phyloP scores from a whole-genome alignment of 2,329 filamentous ascomycete genomes.

The Scedosporium minutisporum region DNA sequence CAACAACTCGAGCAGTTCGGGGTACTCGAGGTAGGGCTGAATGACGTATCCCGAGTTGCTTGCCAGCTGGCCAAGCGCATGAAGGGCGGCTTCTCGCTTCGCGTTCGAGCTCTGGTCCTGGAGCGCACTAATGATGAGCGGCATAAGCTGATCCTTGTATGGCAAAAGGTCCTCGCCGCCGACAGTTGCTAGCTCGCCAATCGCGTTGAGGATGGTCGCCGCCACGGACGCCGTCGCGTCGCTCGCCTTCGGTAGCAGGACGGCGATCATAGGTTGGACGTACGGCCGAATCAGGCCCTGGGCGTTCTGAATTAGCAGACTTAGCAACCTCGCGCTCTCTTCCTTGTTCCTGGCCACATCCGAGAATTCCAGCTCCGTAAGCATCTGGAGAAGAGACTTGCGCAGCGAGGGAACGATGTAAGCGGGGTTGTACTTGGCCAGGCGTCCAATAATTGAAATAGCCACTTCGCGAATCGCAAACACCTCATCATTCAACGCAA shows the following conservation, averaged over 20 bases:
- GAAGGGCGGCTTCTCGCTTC: constrained; percentile 85
- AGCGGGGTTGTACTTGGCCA: constrained; percentile 85
- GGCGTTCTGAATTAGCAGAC: constrained; percentile 84
- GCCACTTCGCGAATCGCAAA: constrained; percentile 90
- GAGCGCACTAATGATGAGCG: constrained; percentile 83
- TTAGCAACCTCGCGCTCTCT: constrained; percentile 88
- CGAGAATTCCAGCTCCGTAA: constrained; percentile 93
- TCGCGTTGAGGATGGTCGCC: constrained; percentile 87
- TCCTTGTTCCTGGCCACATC: constrained; percentile 92
- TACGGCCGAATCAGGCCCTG: constrained; percentile 92
- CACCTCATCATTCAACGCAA: constrained; percentile 89
- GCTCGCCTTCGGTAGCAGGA: constrained; percentile 84
- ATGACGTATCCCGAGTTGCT: constrained; percentile 98
- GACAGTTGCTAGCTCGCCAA: constrained; percentile 88
- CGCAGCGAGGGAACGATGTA: constrained; percentile 94
- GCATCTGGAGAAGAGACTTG: constrained; percentile 89
- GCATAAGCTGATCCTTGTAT: constrained; percentile 89
- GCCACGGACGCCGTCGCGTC: constrained; percentile 82
- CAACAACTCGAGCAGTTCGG: constrained; percentile 81
- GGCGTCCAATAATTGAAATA: constrained; percentile 88
- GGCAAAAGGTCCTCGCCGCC: constrained; percentile 88
- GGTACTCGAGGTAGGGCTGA: constrained; percentile 88
- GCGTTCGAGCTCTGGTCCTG: constrained; percentile 86
- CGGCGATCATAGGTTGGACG: constrained; percentile 90
- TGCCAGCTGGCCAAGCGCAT: constrained; percentile 82